Conservation (phyloP, 805 yeast genomes). For the Yueomyces sinensis region DNA sequence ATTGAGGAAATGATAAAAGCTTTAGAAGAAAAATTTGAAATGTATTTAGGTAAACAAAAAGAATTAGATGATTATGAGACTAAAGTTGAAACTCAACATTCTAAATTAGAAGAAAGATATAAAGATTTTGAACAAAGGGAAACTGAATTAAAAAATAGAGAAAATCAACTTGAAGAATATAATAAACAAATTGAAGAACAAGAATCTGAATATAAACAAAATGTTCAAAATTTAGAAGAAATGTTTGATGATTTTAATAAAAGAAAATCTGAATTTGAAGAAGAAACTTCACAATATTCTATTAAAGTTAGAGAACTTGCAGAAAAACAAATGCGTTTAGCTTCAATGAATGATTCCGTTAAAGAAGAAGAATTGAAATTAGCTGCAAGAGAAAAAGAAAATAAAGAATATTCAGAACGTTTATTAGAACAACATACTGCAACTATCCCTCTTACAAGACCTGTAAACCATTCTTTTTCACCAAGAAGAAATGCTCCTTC, state of each 20-base stretch:
- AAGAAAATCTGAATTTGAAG: conserved; percentile 1
- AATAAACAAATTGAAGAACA: conserved; percentile 24
- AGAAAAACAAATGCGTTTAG: conserved; percentile 26
- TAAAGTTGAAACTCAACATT: conserved; percentile 22
- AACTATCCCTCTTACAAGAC: too few relatives aligned
- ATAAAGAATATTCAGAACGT: too few relatives aligned
- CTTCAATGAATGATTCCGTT: too few relatives aligned
- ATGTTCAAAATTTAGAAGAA: conserved; percentile 21
- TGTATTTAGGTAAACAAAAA: conserved; percentile 16
- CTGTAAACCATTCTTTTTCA: too few relatives aligned
- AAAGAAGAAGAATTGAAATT: too few relatives aligned
- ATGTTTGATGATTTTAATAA: not conserved
- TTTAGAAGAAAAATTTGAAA: conserved; percentile 16
- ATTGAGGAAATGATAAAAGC: conserved; percentile 30
- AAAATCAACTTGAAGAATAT: conserved; percentile 22
- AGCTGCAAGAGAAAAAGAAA: too few relatives aligned
- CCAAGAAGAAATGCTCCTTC: too few relatives aligned
- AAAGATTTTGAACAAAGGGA: conserved; percentile 25
- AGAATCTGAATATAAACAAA: conserved; percentile 25
- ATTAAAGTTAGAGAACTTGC: conserved; percentile 27
- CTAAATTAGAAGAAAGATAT: conserved; percentile 16
- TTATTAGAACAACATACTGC: too few relatives aligned
- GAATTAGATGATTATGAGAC: conserved; percentile 26
- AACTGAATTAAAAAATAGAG: conserved; percentile 20
- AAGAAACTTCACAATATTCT: conserved; percentile 24